Conservation (phyloP, 345 rosid genomes). For the Camelina hispida region DNA sequence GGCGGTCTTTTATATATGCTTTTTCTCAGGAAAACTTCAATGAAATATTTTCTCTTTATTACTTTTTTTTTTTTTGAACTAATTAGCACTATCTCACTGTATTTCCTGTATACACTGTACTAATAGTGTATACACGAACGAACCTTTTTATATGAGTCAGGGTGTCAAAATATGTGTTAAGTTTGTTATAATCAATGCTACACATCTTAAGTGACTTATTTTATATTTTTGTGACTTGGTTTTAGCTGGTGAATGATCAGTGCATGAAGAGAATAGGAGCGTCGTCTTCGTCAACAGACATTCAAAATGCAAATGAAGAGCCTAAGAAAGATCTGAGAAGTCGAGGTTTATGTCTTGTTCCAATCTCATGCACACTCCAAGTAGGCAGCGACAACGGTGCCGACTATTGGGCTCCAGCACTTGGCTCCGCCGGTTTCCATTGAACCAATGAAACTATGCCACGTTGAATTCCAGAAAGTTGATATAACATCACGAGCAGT, state of each 20-base stretch:
- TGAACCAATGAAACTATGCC: constrained; percentile 36
- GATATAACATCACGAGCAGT: constrained; percentile 98
- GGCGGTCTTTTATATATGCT: constrained; percentile 35
- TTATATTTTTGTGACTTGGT: constrained; percentile 9
- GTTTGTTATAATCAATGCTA: constrained; percentile 5
- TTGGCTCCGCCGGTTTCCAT: constrained; percentile 60
- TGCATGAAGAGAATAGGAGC: constrained; percentile 68
- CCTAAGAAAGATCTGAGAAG: constrained; percentile 77
- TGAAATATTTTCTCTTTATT: too few relatives aligned
- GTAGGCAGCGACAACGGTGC: constrained; percentile 90
- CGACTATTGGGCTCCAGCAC: constrained; percentile 92
- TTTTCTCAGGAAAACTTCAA: not conserved
- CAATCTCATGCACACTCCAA: constrained; percentile 83
- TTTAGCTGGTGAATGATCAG: constrained; percentile 66
- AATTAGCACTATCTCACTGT: not conserved
- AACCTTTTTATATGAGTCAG: too few relatives aligned
- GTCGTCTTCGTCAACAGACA: constrained; percentile 33
- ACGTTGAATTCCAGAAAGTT: constrained; percentile 30
- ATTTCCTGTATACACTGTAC: too few relatives aligned
- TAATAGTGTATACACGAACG: too few relatives aligned
- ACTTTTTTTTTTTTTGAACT: too few relatives aligned
- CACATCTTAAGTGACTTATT: not conserved
- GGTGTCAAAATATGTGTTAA: not conserved
- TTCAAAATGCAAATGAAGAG: constrained; percentile 53
- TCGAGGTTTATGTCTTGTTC: constrained; percentile 95